A percentile compares a stretch with the other conserved stretches of the same genome.
Evolutionary conservation across 495 filamentous ascomycete genomes (phyloP).

Genomic region (Hypoxylon lienhwacheense): DNA sequence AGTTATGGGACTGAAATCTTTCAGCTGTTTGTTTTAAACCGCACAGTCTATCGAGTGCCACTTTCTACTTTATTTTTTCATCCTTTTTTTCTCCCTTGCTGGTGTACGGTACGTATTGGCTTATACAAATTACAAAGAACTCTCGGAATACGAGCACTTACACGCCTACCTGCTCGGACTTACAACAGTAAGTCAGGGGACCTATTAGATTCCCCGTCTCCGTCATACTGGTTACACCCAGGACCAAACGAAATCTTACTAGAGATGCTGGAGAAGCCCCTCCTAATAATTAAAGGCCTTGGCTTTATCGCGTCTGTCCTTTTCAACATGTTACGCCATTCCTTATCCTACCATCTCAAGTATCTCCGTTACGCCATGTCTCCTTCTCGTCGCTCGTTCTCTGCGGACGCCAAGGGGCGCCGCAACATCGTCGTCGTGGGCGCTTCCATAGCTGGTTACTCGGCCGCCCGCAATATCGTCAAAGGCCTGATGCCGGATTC

Average conservation of each 20-base stretch:
- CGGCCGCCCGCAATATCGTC: conserved; percentile 49
- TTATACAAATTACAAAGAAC: background rate
- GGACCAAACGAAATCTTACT: background rate
- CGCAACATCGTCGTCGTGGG: conserved; percentile 59
- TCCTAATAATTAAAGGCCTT: conserved; percentile 23
- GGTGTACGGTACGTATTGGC: background rate
- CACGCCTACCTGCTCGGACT: background rate
- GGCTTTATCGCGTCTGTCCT: conserved; percentile 19
- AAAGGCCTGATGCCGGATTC: conserved; percentile 49
- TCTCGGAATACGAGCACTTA: background rate
- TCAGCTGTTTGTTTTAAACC: background rate
- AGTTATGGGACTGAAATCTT: background rate
- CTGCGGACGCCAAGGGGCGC: conserved; percentile 21
- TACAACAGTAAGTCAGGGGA: background rate
- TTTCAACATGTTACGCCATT: conserved; percentile 22
- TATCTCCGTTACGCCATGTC: conserved; percentile 21
- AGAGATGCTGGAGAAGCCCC: conserved; percentile 32
- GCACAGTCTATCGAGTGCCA: too few species aligned
- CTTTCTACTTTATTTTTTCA: background rate
- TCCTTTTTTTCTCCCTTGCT: background rate
- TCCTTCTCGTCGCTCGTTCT: conserved; percentile 10
- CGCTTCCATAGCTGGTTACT: conserved; percentile 58
- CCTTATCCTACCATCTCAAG: conserved; percentile 28
- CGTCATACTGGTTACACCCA: background rate
- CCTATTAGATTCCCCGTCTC: conserved; percentile 13